These are phyloP conservation scores for Erysimum cheiri DNA, from an alignment of 441 rosid species.

Conservation along the genomic window DNA sequence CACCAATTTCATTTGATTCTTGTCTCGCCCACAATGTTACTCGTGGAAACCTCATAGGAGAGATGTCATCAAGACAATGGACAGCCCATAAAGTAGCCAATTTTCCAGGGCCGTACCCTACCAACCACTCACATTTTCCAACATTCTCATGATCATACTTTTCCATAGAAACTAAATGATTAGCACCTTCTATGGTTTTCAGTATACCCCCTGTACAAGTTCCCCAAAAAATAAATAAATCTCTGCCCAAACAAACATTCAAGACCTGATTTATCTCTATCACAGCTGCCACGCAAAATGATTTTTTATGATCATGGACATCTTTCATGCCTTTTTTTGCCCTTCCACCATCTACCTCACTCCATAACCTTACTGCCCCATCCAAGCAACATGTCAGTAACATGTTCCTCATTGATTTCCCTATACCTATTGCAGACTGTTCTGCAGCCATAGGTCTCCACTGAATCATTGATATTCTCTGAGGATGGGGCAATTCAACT, in stretches of 20 bases:
- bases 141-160: conserved; percentile 49
- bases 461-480: conserved; percentile 75
- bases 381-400: conserved; percentile 90
- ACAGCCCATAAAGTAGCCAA: conserved; percentile 82
- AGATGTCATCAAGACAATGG: conserved; percentile 87
- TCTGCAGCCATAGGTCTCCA: conserved; percentile 77
- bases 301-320: conserved; percentile 50
- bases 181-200: conserved; percentile 54
- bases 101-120: conserved; percentile 85
- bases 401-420: conserved; percentile 52
- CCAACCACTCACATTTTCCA: conserved; percentile 88
- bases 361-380: conserved; percentile 93
- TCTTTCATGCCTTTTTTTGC: conserved; percentile 63
- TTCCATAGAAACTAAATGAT: conserved; percentile 49
- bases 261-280: conserved; percentile 75
- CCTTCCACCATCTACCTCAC: conserved; percentile 75
- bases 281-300: conserved; percentile 77
- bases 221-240: conserved; percentile 77
- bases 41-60: conserved; percentile 87
- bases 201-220: conserved; percentile 57
- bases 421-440: conserved; percentile 46
- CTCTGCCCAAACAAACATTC: conserved; percentile 64
- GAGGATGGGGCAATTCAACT: conserved; percentile 71
- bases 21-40: conserved; percentile 73
- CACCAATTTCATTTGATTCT: conserved; percentile 54